phyloP scores from a whole-genome alignment of 2,329 filamentous ascomycete species.

The Penicillium brevicompactum region DNA sequence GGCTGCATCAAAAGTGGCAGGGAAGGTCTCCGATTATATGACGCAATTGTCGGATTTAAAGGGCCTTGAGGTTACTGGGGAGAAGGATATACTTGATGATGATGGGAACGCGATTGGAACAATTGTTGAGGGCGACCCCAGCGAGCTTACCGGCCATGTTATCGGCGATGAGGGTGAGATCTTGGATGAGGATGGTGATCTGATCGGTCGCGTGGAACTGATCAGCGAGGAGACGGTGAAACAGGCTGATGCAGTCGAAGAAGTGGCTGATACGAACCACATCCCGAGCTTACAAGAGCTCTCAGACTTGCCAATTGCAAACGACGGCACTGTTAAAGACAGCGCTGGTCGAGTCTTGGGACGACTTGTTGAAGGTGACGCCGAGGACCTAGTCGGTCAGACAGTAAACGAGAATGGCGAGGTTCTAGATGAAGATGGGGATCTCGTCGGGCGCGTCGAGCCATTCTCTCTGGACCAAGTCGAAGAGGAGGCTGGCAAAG shows the following conservation, averaged over 20 bases:
- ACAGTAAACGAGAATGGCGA: slow-evolving; percentile 45
- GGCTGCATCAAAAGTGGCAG: too few relatives aligned
- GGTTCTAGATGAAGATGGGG: slow-evolving; percentile 43
- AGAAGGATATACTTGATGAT: slow-evolving; percentile 40
- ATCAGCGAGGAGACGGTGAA: too few relatives aligned
- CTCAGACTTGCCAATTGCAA: slow-evolving; percentile 44
- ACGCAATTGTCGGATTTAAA: slow-evolving; percentile 26
- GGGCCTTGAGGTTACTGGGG: slow-evolving; percentile 41
- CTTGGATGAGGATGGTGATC: slow-evolving; percentile 34
- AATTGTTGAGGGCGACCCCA: slow-evolving; percentile 44
- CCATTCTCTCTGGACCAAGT: slow-evolving; percentile 31
- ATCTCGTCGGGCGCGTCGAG: slow-evolving; percentile 39
- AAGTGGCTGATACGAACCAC: too few relatives aligned
- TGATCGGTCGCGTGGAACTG: slow-evolving; percentile 38
- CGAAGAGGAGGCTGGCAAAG: slow-evolving; percentile 46
- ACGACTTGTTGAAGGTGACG: slow-evolving; percentile 43
- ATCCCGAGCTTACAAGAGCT: too few relatives aligned
- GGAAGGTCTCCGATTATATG: too few relatives aligned
- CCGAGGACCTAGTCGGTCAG: slow-evolving; percentile 43
- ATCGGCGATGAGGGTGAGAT: slow-evolving; percentile 42
- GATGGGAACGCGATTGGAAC: slow-evolving; percentile 40
- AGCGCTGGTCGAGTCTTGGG: slow-evolving; percentile 41
- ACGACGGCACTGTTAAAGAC: slow-evolving; percentile 57
- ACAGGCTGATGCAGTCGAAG: slow-evolving; percentile 27
- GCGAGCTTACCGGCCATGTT: slow-evolving; percentile 44